phyloP scores from a whole-genome alignment of 2,329 filamentous ascomycete species.

The Talaromyces piceae region DNA sequence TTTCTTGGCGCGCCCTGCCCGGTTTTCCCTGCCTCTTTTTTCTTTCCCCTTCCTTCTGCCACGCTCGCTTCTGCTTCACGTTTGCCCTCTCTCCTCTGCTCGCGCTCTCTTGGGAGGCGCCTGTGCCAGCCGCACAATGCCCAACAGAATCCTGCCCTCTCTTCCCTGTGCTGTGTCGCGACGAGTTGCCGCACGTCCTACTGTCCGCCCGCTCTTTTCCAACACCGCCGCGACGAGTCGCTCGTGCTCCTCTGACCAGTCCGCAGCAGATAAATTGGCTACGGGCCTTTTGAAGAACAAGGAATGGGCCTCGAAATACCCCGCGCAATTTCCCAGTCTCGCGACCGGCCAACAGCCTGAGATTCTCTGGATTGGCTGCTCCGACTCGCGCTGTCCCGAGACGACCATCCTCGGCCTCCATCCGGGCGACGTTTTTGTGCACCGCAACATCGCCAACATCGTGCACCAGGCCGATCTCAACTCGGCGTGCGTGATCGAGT shows the following conservation, averaged over 20 bases:
- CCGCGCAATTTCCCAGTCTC: slow-evolving; percentile 62
- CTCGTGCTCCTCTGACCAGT: not conserved
- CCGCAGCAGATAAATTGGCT: slow-evolving; percentile 48
- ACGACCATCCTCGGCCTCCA: slow-evolving; percentile 71
- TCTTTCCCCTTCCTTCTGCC: not conserved
- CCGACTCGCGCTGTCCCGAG: slow-evolving; percentile 77
- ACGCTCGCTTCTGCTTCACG: not conserved
- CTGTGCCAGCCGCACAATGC: not conserved
- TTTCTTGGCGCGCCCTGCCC: not conserved
- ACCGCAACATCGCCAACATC: slow-evolving; percentile 87
- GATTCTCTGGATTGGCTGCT: slow-evolving; percentile 76
- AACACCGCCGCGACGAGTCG: not conserved
- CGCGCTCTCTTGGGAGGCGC: not conserved
- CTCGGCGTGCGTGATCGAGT: slow-evolving; percentile 69
- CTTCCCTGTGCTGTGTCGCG: not conserved
- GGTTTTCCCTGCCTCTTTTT: not conserved
- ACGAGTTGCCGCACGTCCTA: not conserved
- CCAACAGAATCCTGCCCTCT: not conserved
- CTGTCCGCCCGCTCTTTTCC: not conserved
- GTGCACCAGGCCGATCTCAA: slow-evolving; percentile 68
- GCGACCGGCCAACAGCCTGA: slow-evolving; percentile 57
- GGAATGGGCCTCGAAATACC: slow-evolving; percentile 63
- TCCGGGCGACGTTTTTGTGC: slow-evolving; percentile 79
- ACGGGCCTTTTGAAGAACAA: slow-evolving; percentile 62
- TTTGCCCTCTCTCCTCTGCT: not conserved